Evolutionary conservation across 2,329 filamentous ascomycete genomes (phyloP).

Genomic region (Allantophomopsis cytisporea): DNA sequence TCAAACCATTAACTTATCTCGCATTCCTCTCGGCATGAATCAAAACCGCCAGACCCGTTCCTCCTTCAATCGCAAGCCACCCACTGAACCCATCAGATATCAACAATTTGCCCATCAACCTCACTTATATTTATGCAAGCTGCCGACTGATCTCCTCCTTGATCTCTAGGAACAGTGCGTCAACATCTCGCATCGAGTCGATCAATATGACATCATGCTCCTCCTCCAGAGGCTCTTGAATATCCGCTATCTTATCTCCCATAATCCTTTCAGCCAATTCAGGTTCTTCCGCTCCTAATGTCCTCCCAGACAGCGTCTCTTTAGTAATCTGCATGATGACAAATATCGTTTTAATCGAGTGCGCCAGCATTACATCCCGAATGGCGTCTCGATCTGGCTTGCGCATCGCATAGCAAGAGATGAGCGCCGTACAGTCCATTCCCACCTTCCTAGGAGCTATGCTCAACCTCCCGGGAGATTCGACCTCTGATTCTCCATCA

Average conservation of each 20-base stretch:
- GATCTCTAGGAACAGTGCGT: conserved; percentile 2
- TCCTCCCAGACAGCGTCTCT: conserved; percentile 5
- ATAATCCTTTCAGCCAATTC: conserved; percentile 5
- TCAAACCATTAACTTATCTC: too few species aligned
- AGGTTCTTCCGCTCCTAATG: conserved; percentile 4
- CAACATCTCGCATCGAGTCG: conserved; percentile 3
- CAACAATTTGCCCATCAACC: too few species aligned
- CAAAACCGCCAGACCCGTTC: too few species aligned
- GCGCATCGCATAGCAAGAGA: conserved; percentile 2
- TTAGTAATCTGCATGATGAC: conserved; percentile 4
- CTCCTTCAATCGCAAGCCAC: too few species aligned
- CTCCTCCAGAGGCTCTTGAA: conserved; percentile 2
- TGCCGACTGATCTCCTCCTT: conserved; percentile 2
- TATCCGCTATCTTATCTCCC: conserved; percentile 4
- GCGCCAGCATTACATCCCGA: conserved; percentile 1
- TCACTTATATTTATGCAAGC: too few species aligned
- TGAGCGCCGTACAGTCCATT: conserved; percentile 1
- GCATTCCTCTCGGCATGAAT: too few species aligned
- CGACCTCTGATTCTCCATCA: neutral
- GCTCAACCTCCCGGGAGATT: neutral
- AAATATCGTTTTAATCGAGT: conserved; percentile 1
- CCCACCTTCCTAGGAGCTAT: neutral
- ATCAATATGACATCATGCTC: conserved; percentile 4
- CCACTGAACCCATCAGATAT: too few species aligned
- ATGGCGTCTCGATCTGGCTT: conserved; percentile 3